Evolutionary conservation across 2,329 filamentous ascomycete genomes (phyloP), one percentile per base, ranked within the genome.

Genomic region (Trichophaea hybrida): DNA sequence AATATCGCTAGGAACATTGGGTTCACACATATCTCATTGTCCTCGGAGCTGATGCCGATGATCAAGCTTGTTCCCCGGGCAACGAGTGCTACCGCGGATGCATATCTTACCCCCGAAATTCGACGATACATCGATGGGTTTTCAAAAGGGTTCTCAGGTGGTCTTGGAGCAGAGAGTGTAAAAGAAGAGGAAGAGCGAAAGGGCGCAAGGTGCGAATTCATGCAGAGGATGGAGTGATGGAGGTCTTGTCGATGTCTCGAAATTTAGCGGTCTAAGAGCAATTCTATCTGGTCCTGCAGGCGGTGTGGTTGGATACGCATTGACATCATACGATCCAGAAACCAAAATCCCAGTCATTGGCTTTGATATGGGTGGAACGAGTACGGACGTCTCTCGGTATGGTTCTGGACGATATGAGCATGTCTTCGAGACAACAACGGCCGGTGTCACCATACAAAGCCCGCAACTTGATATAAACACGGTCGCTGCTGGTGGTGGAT

Each of bases 381-480:
- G 84, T 59, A 96, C 90, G 0, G 90, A 96, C 71, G 88, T 95
- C 7, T 94, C 87, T 37, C 78, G 90, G 53, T 96, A 91, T 68
- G 87, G 86, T 5, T 82, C 85, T 57, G 90, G 90, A 13, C 78
- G 87, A 58, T 91, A 94, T 68, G 90, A 95, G 68, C 90, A 96
- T 68, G 88, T 94, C 0, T 95, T 95, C 66, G 90, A 94, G 72
- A 94, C 89, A 0, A 94, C 88, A 0, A 94, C 88, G 0, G 90
- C 90, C 0, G 90, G 90, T n/a, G 87, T 95, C 0, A 91, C 89
- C 0, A 93, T 95, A 33, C 89, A 95, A 68, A 90, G 86, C 0
- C 90, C 90, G 0, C 89, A 95, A 69, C 78, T 95, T 0, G 89
- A 95, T 69, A 95, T 95, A 74, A 95, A 95, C 72, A 96, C 90